A percentile compares a stretch with the other conserved stretches of the same genome.
Evolutionary conservation across 192 early-diverging fungal species (phyloP).

Genomic region (Spinellus fusiger): DNA sequence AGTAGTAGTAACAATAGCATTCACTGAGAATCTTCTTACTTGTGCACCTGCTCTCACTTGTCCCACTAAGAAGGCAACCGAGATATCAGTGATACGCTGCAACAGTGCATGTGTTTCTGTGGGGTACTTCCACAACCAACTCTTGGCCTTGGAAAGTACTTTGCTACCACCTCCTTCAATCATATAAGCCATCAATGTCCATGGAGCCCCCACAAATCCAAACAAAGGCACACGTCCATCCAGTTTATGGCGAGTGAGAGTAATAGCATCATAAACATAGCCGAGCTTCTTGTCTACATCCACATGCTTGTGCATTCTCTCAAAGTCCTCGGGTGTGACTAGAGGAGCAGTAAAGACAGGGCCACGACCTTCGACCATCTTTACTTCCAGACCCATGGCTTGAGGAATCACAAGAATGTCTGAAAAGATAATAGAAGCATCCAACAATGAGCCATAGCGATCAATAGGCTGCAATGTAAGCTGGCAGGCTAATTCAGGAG

Average conservation of each 20-base stretch:
- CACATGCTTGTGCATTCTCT: constrained; percentile 51
- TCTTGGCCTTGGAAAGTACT: constrained; percentile 83
- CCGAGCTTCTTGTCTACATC: constrained; percentile 73
- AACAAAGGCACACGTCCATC: constrained; percentile 85
- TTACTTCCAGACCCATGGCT: constrained; percentile 89
- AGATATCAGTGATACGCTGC: constrained; percentile 73
- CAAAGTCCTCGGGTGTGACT: constrained; percentile 61
- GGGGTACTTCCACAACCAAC: constrained; percentile 81
- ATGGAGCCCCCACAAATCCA: constrained; percentile 96
- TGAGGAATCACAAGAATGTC: constrained; percentile 98
- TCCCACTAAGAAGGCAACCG: constrained; percentile 80
- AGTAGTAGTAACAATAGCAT: neutral
- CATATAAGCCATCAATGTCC: constrained; percentile 99
- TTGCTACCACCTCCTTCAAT: constrained; percentile 96
- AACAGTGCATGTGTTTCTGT: constrained; percentile 74
- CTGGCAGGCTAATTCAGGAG: constrained; percentile 85
- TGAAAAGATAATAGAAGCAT: constrained; percentile 97
- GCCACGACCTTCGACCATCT: constrained; percentile 88
- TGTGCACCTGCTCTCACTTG: constrained; percentile 97
- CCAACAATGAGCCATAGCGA: constrained; percentile 82
- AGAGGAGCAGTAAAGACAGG: constrained; percentile 88
- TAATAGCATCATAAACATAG: constrained; percentile 94
- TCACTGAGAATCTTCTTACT: constrained; percentile 34
- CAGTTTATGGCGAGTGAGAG: constrained; percentile 81
- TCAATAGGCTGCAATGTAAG: constrained; percentile 97